Evolutionary conservation across 495 filamentous ascomycete genomes (phyloP), one percentile per base, ranked within the genome.

Genomic region (Tricharina praecox): DNA sequence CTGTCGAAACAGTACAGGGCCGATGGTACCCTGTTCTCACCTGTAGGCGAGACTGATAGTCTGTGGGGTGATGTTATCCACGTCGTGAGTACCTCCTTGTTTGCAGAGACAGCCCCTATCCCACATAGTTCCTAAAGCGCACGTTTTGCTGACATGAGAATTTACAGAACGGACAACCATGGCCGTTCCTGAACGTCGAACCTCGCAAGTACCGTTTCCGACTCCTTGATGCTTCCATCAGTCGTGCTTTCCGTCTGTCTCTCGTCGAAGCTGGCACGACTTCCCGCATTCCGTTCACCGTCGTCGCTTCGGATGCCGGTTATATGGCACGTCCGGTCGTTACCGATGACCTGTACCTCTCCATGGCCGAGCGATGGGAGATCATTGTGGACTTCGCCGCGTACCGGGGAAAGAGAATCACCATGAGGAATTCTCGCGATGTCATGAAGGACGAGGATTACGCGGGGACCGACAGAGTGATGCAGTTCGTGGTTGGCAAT

Each of bases 151-250:
- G 10, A 23, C 8, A 50, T 49, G 38, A 39, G 44, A 38, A 28
- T 73, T 47, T 21, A 46, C 11, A 53, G 47, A 76, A 76, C 52
- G 73, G 67, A 2, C 68, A 72, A 47, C 70, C 71, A 0, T 76
- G 71, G 71, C 72, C 73, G 0, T 70, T 61, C 52, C 53, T 72
- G 15, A 62, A 61, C 11, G 73, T 76, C n/a, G 62, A 75, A 51
- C 71, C 72, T 0, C 65, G 73, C 53, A 74, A 74, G 47, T 76
- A 76, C 56, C 70, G 71, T 16, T 65, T 76, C 46, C 59, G 73
- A 19, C 58, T 76, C 30, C 54, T 74, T 13, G 63, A 75, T 53
- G 65, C 69, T 0, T 53, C 71, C 25, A 56, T 74, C 42, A 67
- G 64, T 15, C 62, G 73, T 16, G 60, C 65, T n/a, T 76, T 70